Percentiles rank a stretch among this genome's conserved stretches.
phyloP scores from a whole-genome alignment of 164 flowering plant species.

The Piper longum region DNA sequence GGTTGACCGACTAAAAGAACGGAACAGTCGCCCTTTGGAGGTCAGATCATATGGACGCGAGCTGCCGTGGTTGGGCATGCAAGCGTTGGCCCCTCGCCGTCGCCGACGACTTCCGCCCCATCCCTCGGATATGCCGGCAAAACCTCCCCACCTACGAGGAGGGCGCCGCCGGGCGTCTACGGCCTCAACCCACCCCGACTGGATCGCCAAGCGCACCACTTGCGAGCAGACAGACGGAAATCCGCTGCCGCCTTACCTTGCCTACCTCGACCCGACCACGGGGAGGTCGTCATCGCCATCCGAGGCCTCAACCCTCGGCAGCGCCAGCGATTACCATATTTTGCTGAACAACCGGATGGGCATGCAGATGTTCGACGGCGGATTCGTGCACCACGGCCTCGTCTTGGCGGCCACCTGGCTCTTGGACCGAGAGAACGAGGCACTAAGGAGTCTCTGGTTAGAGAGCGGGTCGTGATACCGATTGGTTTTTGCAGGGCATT shows the following conservation, averaged over 20 bases:
- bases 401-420: constrained; percentile 69
- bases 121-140: constrained; percentile 63
- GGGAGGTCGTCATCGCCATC: constrained; percentile 61
- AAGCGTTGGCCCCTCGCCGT: constrained; percentile 69
- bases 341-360: constrained; percentile 58
- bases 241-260: constrained; percentile 60
- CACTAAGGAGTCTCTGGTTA: constrained; percentile 36
- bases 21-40: no score
- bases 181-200: constrained; percentile 38
- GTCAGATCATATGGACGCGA: constrained; percentile 4
- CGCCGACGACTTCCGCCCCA: constrained; percentile 59
- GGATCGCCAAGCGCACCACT: constrained; percentile 51
- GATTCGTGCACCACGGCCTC: constrained; percentile 72
- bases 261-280: constrained; percentile 55
- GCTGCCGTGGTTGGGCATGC: constrained; percentile 74
- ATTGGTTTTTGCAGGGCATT: constrained; percentile 69
- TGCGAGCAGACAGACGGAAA: constrained; percentile 61
- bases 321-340: constrained; percentile 62
- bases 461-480: constrained; percentile 33
- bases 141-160: constrained; percentile 75
- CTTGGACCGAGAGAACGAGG: constrained; percentile 44
- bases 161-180: constrained; percentile 40
- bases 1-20: no score
- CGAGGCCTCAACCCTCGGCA: constrained; percentile 60
- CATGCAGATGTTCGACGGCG: constrained; percentile 75